phyloP scores from a whole-genome alignment of 176 grass and related monocot species.

The Oryza nivara region DNA sequence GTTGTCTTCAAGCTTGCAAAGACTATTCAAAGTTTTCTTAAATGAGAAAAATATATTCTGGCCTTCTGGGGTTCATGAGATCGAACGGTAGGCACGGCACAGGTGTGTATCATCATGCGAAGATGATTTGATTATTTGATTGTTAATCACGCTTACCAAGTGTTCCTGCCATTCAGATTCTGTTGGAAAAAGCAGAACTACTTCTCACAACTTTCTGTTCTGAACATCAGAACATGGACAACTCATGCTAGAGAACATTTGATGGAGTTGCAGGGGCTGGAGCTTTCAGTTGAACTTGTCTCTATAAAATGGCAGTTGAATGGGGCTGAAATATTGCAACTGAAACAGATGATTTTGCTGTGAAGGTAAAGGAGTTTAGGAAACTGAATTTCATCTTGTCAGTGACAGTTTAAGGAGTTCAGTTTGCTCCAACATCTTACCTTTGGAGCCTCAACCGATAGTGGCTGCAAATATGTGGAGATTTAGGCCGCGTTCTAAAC shows the following conservation, averaged over 20 bases:
- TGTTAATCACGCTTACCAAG: not conserved
- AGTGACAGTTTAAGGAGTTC: conserved; percentile 24
- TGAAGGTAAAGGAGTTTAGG: conserved; percentile 52
- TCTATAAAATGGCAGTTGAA: conserved; percentile 44
- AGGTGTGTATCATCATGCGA: too few species aligned
- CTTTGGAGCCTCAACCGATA: not conserved
- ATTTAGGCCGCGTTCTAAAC: not conserved
- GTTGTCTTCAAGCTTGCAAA: not conserved
- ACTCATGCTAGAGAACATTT: conserved; percentile 18
- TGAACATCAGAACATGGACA: conserved; percentile 28
- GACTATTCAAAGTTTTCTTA: too few species aligned
- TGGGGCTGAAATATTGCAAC: too few species aligned
- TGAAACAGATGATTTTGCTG: conserved; percentile 15
- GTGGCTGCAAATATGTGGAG: not conserved
- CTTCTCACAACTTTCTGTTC: not conserved
- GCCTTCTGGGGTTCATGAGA: not conserved
- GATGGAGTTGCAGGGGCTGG: not conserved
- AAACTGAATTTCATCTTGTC: conserved; percentile 45
- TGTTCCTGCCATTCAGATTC: conserved; percentile 4
- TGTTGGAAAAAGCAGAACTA: conserved; percentile 32
- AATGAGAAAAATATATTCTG: not conserved
- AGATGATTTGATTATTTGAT: not conserved
- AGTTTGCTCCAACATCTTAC: conserved; percentile 51
- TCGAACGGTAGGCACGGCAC: too few species aligned
- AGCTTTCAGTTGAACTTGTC: not conserved